These are phyloP conservation scores for Leishmania turanica DNA, from an alignment of 208 protist species.

Conservation along the genomic window DNA sequence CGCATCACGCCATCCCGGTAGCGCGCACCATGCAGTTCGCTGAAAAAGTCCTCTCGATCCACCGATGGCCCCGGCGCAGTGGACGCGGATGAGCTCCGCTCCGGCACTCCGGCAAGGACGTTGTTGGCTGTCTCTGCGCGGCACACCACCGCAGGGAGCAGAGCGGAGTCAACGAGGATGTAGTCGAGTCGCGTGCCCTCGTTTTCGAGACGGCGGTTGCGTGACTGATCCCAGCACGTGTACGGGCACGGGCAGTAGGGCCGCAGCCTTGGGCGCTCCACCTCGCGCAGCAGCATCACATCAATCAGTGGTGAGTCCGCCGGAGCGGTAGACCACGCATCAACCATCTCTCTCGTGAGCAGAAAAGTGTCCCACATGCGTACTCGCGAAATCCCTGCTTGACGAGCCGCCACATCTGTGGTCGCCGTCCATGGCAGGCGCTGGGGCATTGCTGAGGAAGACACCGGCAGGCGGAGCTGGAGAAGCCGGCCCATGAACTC, in stretches of 20 bases:
- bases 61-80: too few relatives aligned
- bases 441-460: conserved; percentile 14
- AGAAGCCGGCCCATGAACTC: conserved; percentile 65
- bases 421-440: conserved; percentile 12
- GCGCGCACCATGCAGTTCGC: conserved; percentile 53
- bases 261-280: conserved; percentile 16
- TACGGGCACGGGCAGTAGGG: conserved; percentile 76
- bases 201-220: conserved; percentile 83
- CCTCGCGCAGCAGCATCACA: conserved; percentile 15
- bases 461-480: conserved; percentile 18
- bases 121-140: conserved; percentile 73
- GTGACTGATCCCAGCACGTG: conserved; percentile 93
- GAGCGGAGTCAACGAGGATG: conserved; percentile 78
- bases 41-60: conserved; percentile 49
- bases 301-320: conserved; percentile 8
- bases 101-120: neutral
- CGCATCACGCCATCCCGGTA: conserved; percentile 46
- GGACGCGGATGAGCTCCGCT: neutral
- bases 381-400: neutral
- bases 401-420: neutral
- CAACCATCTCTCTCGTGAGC: conserved; percentile 26
- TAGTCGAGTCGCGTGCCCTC: conserved; percentile 91
- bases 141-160: conserved; percentile 49
- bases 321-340: neutral
- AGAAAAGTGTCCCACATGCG: conserved; percentile 59